Evolutionary conservation across 2,329 filamentous ascomycete species (phyloP).

Genomic region (Pseudocercospora macadamiae): DNA sequence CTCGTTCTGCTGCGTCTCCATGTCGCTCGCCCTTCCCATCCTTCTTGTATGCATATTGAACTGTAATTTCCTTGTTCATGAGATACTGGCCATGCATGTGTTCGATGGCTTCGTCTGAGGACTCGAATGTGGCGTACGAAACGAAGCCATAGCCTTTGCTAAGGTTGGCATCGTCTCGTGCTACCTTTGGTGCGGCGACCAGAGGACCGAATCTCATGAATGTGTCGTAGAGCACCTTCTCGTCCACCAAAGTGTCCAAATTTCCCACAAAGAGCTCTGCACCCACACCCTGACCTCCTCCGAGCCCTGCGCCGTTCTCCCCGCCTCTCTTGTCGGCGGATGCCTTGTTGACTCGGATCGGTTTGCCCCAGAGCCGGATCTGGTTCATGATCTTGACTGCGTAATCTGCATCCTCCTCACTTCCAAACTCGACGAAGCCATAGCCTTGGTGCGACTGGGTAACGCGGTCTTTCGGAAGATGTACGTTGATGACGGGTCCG

Average conservation of each 20-base stretch:
- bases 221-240: constrained; percentile 93
- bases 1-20: constrained; percentile 89
- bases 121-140: constrained; percentile 89
- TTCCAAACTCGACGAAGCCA: constrained; percentile 98
- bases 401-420: constrained; percentile 94
- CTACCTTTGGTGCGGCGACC: constrained; percentile 83
- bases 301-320: constrained; percentile 79
- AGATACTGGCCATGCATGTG: constrained; percentile 97
- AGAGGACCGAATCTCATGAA: constrained; percentile 91
- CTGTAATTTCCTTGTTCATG: constrained; percentile 93
- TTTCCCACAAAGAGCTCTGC: constrained; percentile 97
- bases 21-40: constrained; percentile 96
- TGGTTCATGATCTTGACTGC: constrained; percentile 96
- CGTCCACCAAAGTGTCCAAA: constrained; percentile 89
- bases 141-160: constrained; percentile 97
- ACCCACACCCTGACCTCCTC: constrained; percentile 85
- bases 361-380: constrained; percentile 88
- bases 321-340: constrained; percentile 92
- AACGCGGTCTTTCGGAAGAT: constrained; percentile 96
- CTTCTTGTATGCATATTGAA: constrained; percentile 99
- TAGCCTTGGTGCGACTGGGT: constrained; percentile 97
- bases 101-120: constrained; percentile 84
- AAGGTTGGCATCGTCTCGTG: constrained; percentile 82
- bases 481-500: constrained; percentile 95
- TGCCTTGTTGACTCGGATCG: constrained; percentile 93